Base-by-base conservation (phyloP, 345 rosid genomes). In the Lepidium sativum region DNA sequence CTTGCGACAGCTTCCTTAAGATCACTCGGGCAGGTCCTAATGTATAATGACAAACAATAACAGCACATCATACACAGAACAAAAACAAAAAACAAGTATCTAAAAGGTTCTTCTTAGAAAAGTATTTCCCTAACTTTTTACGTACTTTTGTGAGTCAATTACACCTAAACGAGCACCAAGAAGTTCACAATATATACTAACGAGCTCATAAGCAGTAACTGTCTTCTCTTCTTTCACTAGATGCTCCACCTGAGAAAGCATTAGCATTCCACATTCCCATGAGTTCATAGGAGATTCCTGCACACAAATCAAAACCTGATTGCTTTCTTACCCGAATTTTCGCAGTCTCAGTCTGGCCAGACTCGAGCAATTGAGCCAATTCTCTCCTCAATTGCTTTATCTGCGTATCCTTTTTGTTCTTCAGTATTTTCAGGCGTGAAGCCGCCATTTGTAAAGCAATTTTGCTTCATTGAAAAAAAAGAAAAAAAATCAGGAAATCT, bases 141-240 rank as follows among this genome's bases (percentile, higher is more conserved):
- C 95, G 29, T 80, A 94, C 97, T 84, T 84, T 21, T 92, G 97
- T 0, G 97, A 88, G 31, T 94, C 99, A 14, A 94, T 79, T 3
- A 94, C 83, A 12, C 86, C 84, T 77, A 94, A 71, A 37, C 96
- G 97, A 16, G 84, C 82, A 14, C 75, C 85, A 29, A 92, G 61
- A 48, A 87, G 83, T 58, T 92, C 91, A 41, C 94, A 90, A 68
- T 83, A 90, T 73, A 94, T 80, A 76, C 86, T 84, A 63, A 88
- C 74, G 44, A 87, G 87, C 39, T 84, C 95, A 69, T 84, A 90
- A 8, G 97, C 99, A 1, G 86, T 89, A 73, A 88, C 70, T 15
- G 82, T 85, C 86, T 94, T 94, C 75, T 90, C 91, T 83, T 94
- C 97, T 68, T 95, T 80, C 58, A 84, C 85, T 23, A 84, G 86